These are phyloP conservation scores for Colletotrichum orchidophilum DNA, from an alignment of 2,329 filamentous ascomycete species.

Conservation along the genomic window DNA sequence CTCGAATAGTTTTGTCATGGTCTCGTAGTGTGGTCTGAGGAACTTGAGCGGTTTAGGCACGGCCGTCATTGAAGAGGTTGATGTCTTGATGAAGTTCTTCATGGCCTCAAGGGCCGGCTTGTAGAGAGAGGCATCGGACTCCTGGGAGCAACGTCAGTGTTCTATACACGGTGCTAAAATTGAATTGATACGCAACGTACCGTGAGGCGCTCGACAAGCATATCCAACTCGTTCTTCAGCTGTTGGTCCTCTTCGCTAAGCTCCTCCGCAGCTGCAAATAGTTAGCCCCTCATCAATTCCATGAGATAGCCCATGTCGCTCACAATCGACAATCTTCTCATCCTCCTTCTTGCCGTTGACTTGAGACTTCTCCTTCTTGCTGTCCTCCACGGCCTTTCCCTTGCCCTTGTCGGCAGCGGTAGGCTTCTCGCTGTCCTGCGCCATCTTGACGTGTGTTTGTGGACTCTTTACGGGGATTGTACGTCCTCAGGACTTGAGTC, in stretches of 20 bases:
- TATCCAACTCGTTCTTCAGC: conserved; percentile 96
- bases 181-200: conserved; percentile 56
- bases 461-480: conserved; percentile 41
- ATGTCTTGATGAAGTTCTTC: conserved; percentile 98
- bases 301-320: neutral
- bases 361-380: conserved; percentile 74
- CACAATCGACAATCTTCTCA: conserved; percentile 61
- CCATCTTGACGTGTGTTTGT: conserved; percentile 69
- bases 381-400: conserved; percentile 83
- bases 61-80: conserved; percentile 98
- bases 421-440: conserved; percentile 89
- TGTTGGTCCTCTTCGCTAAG: conserved; percentile 98
- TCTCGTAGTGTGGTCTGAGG: conserved; percentile 94
- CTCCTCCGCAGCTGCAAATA: conserved; percentile 72
- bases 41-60: conserved; percentile 99
- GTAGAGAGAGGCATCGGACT: conserved; percentile 87
- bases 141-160: conserved; percentile 58
- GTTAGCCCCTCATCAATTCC: conserved; percentile 45
- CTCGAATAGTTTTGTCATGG: conserved; percentile 87
- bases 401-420: conserved; percentile 94
- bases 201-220: conserved; percentile 95
- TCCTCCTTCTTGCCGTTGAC: conserved; percentile 83
- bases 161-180: neutral
- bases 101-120: conserved; percentile 93
- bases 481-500: conserved; percentile 17